These are phyloP conservation scores for Spatholobus suberectus DNA, from an alignment of 306 rosid species.

Conservation along the genomic window DNA sequence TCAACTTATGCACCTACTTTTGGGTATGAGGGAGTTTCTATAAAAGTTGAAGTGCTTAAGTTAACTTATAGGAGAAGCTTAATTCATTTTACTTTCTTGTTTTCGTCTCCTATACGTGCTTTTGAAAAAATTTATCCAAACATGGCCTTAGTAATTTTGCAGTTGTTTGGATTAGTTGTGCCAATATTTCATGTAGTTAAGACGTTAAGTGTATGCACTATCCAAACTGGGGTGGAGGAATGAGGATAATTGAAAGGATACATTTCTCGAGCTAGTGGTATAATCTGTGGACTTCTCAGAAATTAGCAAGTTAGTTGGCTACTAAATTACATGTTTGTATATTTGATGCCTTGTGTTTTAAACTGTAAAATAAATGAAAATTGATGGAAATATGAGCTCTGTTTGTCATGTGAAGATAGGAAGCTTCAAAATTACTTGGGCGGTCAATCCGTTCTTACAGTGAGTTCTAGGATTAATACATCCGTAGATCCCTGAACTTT, in stretches of 20 bases:
- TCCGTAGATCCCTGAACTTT: no score
- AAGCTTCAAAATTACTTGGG: not conserved
- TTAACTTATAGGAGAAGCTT: not conserved
- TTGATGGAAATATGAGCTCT: not conserved
- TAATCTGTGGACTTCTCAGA: not conserved
- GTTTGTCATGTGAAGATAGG: not conserved
- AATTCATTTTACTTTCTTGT: not conserved
- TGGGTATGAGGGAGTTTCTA: not conserved
- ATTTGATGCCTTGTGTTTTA: slow-evolving; percentile 1
- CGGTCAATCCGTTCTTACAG: slow-evolving; percentile 2
- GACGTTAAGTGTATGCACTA: not conserved
- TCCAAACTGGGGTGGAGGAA: not conserved
- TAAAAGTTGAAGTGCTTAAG: not conserved
- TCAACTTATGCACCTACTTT: no score
- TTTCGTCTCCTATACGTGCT: not conserved
- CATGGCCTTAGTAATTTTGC: not conserved
- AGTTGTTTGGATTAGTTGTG: not conserved
- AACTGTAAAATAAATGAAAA: not conserved
- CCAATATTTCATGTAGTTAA: not conserved
- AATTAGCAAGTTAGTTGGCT: slow-evolving; percentile 14
- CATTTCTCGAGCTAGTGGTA: not conserved
- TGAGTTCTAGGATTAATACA: no score
- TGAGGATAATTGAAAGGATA: not conserved
- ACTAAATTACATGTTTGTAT: not conserved
- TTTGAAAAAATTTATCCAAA: not conserved